Conservation (phyloP, 257 asterid species). For the Solanum medicagineum region DNA sequence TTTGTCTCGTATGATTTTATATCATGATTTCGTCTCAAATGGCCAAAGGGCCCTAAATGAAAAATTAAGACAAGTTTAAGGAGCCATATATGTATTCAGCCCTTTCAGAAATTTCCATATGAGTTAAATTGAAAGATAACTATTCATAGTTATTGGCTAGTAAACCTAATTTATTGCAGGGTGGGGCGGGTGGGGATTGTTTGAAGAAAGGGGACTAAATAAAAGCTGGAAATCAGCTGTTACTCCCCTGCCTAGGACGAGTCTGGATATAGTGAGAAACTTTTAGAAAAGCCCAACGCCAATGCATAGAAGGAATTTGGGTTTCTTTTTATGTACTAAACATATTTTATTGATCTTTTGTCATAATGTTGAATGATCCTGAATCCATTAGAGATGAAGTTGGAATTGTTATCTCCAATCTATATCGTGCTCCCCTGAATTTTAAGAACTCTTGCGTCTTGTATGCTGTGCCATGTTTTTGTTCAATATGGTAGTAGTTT, state of each 20-base stretch:
- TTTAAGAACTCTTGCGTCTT: not conserved
- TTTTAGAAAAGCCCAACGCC: not conserved
- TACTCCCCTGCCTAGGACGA: not conserved
- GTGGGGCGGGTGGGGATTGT: not conserved
- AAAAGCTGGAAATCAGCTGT: not conserved
- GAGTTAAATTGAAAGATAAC: not conserved
- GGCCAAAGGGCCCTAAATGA: not conserved
- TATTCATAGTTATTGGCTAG: not conserved
- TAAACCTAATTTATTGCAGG: not conserved
- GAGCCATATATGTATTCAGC: not conserved
- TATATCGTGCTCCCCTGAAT: not conserved
- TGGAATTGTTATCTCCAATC: not conserved
- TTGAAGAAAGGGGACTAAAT: not conserved
- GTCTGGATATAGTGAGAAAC: not conserved
- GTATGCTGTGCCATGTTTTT: not conserved
- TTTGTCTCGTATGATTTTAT: too few relatives aligned
- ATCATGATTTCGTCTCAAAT: too few relatives aligned
- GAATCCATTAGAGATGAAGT: not conserved
- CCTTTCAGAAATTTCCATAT: not conserved
- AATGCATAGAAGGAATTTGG: not conserved
- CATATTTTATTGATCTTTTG: not conserved
- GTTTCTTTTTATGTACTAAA: not conserved
- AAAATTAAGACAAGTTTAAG: not conserved
- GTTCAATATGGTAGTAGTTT: not conserved
- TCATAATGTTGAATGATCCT: not conserved